Conservation (phyloP, 2,329 filamentous ascomycete species). For the Cercospora sp. region DNA sequence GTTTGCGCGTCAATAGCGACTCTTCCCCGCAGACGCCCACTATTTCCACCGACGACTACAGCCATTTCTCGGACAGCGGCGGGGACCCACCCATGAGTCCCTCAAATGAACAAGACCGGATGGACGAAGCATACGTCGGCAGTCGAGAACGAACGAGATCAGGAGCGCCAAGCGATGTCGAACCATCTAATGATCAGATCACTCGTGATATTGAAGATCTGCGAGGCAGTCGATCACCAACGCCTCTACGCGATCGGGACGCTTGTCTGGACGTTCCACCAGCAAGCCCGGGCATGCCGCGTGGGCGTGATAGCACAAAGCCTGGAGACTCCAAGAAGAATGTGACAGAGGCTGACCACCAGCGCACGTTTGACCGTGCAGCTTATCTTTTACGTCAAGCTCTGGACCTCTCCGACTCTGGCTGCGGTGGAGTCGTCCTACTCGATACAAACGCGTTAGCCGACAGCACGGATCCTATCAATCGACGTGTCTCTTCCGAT, state of each 20-base stretch:
- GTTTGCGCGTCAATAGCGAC: not conserved
- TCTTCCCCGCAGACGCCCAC: not conserved
- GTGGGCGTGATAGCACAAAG: not conserved
- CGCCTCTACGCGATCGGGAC: not conserved
- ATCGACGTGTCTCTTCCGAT: constrained; percentile 11
- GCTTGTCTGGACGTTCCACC: not conserved
- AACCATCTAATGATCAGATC: not conserved
- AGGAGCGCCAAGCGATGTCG: not conserved
- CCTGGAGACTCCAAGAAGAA: constrained; percentile 16
- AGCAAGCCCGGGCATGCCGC: not conserved
- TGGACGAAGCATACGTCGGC: not conserved
- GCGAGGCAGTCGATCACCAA: not conserved
- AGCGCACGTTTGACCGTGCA: constrained; percentile 48
- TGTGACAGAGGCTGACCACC: constrained; percentile 35
- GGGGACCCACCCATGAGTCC: not conserved
- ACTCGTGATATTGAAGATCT: not conserved
- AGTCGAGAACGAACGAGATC: not conserved
- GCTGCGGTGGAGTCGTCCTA: constrained; percentile 45
- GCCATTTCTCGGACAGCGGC: not conserved
- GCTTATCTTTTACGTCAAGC: constrained; percentile 51
- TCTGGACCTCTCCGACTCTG: constrained; percentile 42
- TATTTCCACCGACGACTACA: not conserved
- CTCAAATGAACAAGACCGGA: not conserved
- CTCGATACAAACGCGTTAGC: constrained; percentile 37
- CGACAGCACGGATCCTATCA: constrained; percentile 18